phyloP scores from a whole-genome alignment of 805 yeast genomes.

The Wickerhamiella spandovensis region DNA sequence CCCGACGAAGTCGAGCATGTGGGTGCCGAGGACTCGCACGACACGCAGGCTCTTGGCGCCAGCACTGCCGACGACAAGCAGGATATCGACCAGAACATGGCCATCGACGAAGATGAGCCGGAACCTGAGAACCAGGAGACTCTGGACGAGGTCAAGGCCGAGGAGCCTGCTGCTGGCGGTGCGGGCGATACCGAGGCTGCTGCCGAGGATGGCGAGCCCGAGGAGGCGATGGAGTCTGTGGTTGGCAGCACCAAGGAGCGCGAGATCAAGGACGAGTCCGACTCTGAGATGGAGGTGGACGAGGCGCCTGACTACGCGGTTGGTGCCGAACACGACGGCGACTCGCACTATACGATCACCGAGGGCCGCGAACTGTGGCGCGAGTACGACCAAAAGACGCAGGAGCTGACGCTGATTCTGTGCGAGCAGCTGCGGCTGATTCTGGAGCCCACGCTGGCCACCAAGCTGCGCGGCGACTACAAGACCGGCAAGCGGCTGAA shows the following conservation, averaged over 20 bases:
- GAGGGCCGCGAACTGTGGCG: constrained; percentile 74
- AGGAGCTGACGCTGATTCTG: constrained; percentile 71
- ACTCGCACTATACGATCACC: constrained; percentile 14
- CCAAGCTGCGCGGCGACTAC: constrained; percentile 88
- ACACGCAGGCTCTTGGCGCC: constrained; percentile 87
- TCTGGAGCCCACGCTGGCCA: constrained; percentile 91
- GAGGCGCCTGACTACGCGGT: background rate
- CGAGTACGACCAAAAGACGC: constrained; percentile 68
- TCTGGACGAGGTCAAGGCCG: constrained; percentile 15
- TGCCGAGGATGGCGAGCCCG: constrained; percentile 4
- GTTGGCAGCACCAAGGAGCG: background rate
- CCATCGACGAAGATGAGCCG: constrained; percentile 25
- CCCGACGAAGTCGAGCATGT: constrained; percentile 51
- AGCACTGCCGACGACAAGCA: constrained; percentile 72
- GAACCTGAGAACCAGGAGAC: constrained; percentile 16
- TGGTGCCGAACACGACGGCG: background rate
- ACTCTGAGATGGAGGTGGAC: background rate
- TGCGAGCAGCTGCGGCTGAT: constrained; percentile 89
- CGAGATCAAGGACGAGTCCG: background rate
- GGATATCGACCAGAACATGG: constrained; percentile 41
- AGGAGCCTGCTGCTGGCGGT: constrained; percentile 21
- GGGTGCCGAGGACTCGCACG: constrained; percentile 52
- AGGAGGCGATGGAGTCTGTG: background rate
- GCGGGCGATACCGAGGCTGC: constrained; percentile 14
- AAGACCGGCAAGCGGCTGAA: constrained; percentile 94